These are phyloP conservation scores for Coemansia interrupta DNA, from an alignment of 192 early-diverging fungal genomes.

Conservation along the genomic window DNA sequence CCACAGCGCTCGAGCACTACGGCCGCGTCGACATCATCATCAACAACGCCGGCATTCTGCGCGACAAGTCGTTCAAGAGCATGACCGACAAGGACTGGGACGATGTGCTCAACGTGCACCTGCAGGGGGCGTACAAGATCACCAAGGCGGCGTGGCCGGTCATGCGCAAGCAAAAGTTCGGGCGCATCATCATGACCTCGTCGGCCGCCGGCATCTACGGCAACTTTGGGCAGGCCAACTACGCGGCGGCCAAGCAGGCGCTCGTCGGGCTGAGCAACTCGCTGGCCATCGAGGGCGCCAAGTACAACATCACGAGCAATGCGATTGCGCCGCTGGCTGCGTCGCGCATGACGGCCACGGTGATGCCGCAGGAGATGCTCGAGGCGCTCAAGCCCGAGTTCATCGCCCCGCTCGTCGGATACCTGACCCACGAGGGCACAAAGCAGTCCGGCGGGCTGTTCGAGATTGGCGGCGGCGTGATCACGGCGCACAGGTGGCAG, in stretches of 20 bases:
- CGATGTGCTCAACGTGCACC: slow-evolving; percentile 86
- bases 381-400: slow-evolving; percentile 96
- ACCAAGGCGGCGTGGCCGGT: slow-evolving; percentile 95
- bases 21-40: slow-evolving; percentile 93
- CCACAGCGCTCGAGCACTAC: slow-evolving; percentile 92
- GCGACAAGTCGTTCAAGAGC: slow-evolving; percentile 92
- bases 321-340: slow-evolving; percentile 97
- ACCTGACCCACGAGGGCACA: slow-evolving; percentile 84
- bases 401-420: slow-evolving; percentile 91
- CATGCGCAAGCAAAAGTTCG: slow-evolving; percentile 94
- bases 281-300: slow-evolving; percentile 89
- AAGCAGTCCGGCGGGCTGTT: slow-evolving; percentile 80
- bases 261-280: slow-evolving; percentile 87
- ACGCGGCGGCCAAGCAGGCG: slow-evolving; percentile 82
- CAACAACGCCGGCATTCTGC: slow-evolving; percentile 98
- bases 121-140: slow-evolving; percentile 91
- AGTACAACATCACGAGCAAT: slow-evolving; percentile 90
- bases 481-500: slow-evolving; percentile 90
- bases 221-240: slow-evolving; percentile 87
- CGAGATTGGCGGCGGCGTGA: slow-evolving; percentile 91
- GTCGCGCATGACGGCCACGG: slow-evolving; percentile 94
- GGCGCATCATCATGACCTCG: slow-evolving; percentile 87
- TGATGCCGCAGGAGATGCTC: slow-evolving; percentile 93
- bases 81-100: slow-evolving; percentile 99
- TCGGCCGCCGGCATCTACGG: slow-evolving; percentile 98